Evolutionary conservation across 1,284 basidiomycete species (phyloP).

Genomic region (Tylopilus sp.): DNA sequence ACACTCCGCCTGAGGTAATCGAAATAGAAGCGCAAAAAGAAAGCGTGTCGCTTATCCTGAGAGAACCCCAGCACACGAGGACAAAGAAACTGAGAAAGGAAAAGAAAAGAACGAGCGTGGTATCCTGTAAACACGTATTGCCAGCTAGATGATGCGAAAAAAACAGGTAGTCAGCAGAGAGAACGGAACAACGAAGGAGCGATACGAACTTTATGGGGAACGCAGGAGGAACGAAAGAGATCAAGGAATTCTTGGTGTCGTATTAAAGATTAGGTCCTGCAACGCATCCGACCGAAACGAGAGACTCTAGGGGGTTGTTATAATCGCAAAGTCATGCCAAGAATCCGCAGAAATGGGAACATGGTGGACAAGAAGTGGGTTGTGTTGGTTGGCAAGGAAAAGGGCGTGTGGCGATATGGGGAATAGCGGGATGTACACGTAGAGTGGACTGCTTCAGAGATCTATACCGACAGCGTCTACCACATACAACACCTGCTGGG

Average conservation of each 20-base stretch:
- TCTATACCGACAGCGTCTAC: constrained; percentile 61
- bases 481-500: constrained; percentile 77
- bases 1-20: neutral
- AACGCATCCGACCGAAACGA: constrained; percentile 12
- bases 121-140: constrained; percentile 14
- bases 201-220: constrained; percentile 9
- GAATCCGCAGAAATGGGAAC: constrained; percentile 6
- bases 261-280: constrained; percentile 25
- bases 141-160: neutral
- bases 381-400: constrained; percentile 16
- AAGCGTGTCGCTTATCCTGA: constrained; percentile 1
- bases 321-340: constrained; percentile 10
- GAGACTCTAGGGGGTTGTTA: constrained; percentile 12
- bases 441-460: constrained; percentile 21
- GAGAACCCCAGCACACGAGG: constrained; percentile 6
- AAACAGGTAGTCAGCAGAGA: neutral
- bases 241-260: constrained; percentile 19
- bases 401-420: too few species aligned
- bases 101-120: constrained; percentile 19
- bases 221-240: constrained; percentile 3
- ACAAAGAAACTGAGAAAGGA: neutral
- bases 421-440: neutral
- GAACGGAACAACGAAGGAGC: neutral
- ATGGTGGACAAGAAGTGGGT: neutral
- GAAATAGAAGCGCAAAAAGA: neutral